A percentile compares a stretch with the other conserved stretches of the same genome.
Conservation (phyloP, 495 filamentous ascomycete genomes). For the Antarctomyces pellizariae region DNA sequence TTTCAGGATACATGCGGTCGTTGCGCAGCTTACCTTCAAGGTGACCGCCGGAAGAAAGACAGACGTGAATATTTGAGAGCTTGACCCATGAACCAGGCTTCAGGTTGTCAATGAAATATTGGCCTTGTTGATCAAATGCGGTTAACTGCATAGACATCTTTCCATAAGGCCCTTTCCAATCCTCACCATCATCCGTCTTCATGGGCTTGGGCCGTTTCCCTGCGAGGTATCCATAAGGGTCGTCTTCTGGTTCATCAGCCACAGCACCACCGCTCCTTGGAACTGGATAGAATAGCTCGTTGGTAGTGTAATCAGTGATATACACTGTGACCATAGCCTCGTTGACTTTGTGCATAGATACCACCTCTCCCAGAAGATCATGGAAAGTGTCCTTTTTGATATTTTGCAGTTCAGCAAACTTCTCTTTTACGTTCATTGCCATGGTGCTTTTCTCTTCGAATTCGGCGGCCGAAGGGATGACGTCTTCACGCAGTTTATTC, state of each 20-base stretch:
- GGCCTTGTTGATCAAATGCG: constrained; percentile 45
- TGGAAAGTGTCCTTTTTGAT: constrained; percentile 29
- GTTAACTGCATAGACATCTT: constrained; percentile 49
- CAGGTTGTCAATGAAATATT: constrained; percentile 28
- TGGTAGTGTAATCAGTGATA: constrained; percentile 69
- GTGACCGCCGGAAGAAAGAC: constrained; percentile 22
- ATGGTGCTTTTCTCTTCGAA: constrained; percentile 19
- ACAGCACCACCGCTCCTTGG: constrained; percentile 19
- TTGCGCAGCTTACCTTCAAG: constrained; percentile 53
- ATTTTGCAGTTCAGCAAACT: constrained; percentile 43
- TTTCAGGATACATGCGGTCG: constrained; percentile 25
- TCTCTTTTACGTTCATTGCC: constrained; percentile 23
- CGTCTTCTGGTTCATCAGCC: constrained; percentile 21
- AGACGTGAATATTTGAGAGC: constrained; percentile 53
- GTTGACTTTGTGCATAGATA: constrained; percentile 32
- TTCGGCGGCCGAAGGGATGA: constrained; percentile 19
- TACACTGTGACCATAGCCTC: constrained; percentile 36
- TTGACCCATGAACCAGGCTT: constrained; percentile 32
- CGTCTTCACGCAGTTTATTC: constrained; percentile 17
- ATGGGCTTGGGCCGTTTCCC: constrained; percentile 6
- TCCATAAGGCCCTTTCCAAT: constrained; percentile 66
- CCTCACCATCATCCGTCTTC: constrained; percentile 9
- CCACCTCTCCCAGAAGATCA: constrained; percentile 55
- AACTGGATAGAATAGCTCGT: constrained; percentile 34
- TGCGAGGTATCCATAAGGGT: constrained; percentile 22